Evolutionary conservation across 176 grass and related monocot genomes (phyloP).

Genomic region (Ensete glaucum): DNA sequence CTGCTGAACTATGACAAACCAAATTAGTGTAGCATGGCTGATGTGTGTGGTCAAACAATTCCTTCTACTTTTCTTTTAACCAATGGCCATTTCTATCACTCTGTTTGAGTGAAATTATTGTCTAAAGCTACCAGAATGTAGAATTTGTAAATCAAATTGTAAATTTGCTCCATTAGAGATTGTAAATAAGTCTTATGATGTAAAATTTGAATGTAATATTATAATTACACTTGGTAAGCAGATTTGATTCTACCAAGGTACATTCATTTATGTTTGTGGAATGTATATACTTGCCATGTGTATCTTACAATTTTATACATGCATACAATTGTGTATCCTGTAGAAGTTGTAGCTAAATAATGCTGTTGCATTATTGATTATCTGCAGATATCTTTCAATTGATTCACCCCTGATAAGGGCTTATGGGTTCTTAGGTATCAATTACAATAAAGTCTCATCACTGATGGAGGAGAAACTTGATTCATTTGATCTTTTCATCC

Average conservation of each 20-base stretch:
- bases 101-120: not conserved
- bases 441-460: conserved; percentile 24
- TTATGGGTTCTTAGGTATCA: conserved; percentile 69
- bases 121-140: not conserved
- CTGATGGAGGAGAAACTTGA: conserved; percentile 32
- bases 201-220: not conserved
- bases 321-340: not conserved
- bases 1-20: not conserved
- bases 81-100: not conserved
- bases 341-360: conserved; percentile 7
- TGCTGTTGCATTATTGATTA: conserved; percentile 17
- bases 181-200: too few relatives aligned
- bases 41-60: not conserved
- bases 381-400: conserved; percentile 67
- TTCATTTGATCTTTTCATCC: conserved; percentile 83
- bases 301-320: not conserved
- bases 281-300: not conserved
- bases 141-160: not conserved
- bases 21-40: not conserved
- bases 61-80: not conserved
- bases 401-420: conserved; percentile 50
- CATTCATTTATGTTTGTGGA: not conserved
- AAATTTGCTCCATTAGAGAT: not conserved
- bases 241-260: not conserved
- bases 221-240: not conserved